These are phyloP conservation scores for Fusarium sp. DNA, from an alignment of 2,329 filamentous ascomycete genomes.

Conservation along the genomic window DNA sequence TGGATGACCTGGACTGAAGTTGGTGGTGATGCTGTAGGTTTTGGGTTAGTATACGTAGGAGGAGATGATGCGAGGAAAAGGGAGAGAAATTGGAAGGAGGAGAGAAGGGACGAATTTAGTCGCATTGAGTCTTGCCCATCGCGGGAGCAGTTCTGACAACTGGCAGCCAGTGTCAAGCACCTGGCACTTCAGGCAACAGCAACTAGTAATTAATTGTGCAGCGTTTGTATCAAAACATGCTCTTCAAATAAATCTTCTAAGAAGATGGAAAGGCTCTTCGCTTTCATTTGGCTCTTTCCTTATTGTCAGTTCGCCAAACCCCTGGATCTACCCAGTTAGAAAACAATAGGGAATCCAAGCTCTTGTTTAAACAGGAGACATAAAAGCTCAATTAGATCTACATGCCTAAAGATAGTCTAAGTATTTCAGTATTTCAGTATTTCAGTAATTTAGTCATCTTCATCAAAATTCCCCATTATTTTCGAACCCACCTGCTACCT, in stretches of 20 bases:
- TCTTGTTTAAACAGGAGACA: too few relatives aligned
- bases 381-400: too few relatives aligned
- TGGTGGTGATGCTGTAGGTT: slow-evolving; percentile 25
- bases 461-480: too few relatives aligned
- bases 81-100: slow-evolving; percentile 14
- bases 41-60: slow-evolving; percentile 15
- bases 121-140: slow-evolving; percentile 10
- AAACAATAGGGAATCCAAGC: too few relatives aligned
- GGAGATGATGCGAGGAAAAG: slow-evolving; percentile 10
- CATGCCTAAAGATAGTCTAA: too few relatives aligned
- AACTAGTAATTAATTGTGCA: background rate
- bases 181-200: slow-evolving; percentile 35
- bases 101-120: slow-evolving; percentile 18
- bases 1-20: slow-evolving; percentile 1
- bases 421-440: too few relatives aligned
- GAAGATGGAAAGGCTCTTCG: background rate
- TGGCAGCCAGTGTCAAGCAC: slow-evolving; percentile 37
- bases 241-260: background rate
- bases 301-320: background rate
- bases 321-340: background rate
- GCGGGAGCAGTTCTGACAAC: slow-evolving; percentile 5
- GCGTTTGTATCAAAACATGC: background rate
- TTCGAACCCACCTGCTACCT: background rate
- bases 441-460: too few relatives aligned
- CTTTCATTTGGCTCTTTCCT: background rate